Evolutionary conservation across 2,329 filamentous ascomycete genomes (phyloP).

Genomic region (Penicillium sp.): DNA sequence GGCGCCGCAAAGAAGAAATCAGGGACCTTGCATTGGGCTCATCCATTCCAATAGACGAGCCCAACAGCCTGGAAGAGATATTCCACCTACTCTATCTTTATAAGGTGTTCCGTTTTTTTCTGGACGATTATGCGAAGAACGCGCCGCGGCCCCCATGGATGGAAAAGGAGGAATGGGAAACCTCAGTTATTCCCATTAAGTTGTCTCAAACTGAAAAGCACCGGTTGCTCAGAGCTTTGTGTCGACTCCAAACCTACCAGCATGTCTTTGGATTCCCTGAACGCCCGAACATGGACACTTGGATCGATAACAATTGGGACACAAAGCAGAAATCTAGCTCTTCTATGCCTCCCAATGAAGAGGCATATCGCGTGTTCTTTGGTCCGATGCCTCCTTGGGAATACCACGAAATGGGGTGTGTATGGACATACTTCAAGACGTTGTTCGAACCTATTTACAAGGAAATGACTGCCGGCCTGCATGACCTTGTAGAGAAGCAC

Average conservation of each 20-base stretch:
- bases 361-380: constrained; percentile 15
- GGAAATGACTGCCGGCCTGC: neutral
- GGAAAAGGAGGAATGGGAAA: neutral
- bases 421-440: constrained; percentile 4
- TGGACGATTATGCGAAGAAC: constrained; percentile 3
- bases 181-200: constrained; percentile 1
- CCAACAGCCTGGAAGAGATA: constrained; percentile 4
- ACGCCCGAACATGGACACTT: no score
- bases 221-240: constrained; percentile 13
- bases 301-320: no score
- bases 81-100: constrained; percentile 6
- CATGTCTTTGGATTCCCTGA: no score
- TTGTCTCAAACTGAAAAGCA: constrained; percentile 9
- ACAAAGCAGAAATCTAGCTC: no score
- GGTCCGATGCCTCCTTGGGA: constrained; percentile 19
- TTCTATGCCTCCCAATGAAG: neutral
- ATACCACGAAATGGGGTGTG: constrained; percentile 16
- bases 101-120: constrained; percentile 2
- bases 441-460: neutral
- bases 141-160: constrained; percentile 2
- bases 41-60: neutral
- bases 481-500: neutral
- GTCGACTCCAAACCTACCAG: constrained; percentile 9
- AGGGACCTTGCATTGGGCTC: neutral
- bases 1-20: constrained; percentile 16